Evolutionary conservation across 2,329 filamentous ascomycete genomes (phyloP).

Genomic region (Ustulina deusta): DNA sequence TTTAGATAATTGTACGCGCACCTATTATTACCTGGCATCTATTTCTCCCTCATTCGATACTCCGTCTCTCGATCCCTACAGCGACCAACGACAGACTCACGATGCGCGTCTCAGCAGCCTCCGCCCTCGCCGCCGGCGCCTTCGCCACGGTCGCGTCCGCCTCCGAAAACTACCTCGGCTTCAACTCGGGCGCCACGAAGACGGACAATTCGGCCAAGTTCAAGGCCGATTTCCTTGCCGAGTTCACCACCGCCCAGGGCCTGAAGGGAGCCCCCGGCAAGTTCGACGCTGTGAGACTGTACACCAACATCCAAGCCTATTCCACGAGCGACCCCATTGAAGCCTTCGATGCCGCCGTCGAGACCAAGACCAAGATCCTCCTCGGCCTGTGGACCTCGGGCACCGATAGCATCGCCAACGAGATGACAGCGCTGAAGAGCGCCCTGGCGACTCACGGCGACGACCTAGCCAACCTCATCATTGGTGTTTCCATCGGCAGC

Average conservation of each 20-base stretch:
- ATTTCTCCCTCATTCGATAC: not conserved
- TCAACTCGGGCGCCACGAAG: conserved; percentile 51
- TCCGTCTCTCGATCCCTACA: not conserved
- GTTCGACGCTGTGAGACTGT: conserved; percentile 48
- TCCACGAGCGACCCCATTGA: conserved; percentile 68
- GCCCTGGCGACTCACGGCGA: conserved; percentile 60
- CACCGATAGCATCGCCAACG: conserved; percentile 55
- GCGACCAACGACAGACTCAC: conserved; percentile 15
- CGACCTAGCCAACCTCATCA: conserved; percentile 58
- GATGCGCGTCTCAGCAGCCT: conserved; percentile 40
- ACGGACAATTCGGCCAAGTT: conserved; percentile 48
- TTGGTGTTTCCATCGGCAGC: conserved; percentile 66
- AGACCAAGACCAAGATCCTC: conserved; percentile 62
- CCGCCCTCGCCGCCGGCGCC: conserved; percentile 34
- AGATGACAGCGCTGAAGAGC: conserved; percentile 63
- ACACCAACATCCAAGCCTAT: conserved; percentile 45
- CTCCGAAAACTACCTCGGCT: conserved; percentile 48
- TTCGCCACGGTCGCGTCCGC: conserved; percentile 42
- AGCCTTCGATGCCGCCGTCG: conserved; percentile 73
- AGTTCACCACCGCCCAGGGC: conserved; percentile 49
- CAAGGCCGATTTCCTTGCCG: conserved; percentile 48
- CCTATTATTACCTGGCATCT: conserved; percentile 1
- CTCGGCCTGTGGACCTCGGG: conserved; percentile 64
- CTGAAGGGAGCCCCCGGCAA: conserved; percentile 48
- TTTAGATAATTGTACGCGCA: conserved; percentile 21